Conservation (phyloP, 768 basidiomycete species). For the Kwoniella newhampshirensis region DNA sequence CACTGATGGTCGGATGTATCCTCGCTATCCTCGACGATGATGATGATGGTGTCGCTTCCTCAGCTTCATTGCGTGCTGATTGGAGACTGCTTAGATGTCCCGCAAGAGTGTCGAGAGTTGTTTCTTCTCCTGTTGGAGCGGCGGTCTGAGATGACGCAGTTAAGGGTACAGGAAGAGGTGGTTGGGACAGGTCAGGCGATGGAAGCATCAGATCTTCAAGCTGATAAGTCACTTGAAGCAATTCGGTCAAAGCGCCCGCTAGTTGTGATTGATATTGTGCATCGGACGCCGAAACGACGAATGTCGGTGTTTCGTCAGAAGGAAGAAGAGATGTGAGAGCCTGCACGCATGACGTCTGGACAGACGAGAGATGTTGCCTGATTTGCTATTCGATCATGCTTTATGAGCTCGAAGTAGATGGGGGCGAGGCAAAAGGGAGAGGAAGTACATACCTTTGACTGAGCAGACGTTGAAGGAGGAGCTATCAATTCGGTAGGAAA, state of each 20-base stretch:
- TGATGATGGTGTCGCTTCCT: background rate
- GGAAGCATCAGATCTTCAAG: conserved; percentile 28
- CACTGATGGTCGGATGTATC: conserved; percentile 29
- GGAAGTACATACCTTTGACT: too few relatives aligned
- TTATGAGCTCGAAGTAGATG: background rate
- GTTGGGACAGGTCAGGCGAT: conserved; percentile 19
- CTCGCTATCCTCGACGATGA: background rate
- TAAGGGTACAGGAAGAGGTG: conserved; percentile 13
- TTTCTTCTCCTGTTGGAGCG: background rate
- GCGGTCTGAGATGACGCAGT: conserved; percentile 5
- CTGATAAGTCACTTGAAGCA: conserved; percentile 38
- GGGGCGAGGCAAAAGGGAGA: background rate
- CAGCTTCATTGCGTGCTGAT: conserved; percentile 1
- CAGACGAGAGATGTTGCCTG: conserved; percentile 11
- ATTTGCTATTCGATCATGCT: conserved; percentile 1
- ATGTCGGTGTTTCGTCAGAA: background rate
- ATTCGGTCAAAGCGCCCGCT: conserved; percentile 28
- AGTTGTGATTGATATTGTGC: conserved; percentile 25
- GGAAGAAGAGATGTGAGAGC: conserved; percentile 28
- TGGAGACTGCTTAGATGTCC: conserved; percentile 4
- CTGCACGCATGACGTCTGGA: conserved; percentile 28
- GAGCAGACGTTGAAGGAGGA: background rate
- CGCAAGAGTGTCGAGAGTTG: conserved; percentile 11
- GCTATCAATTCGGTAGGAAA: conserved; percentile 27
- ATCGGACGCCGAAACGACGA: background rate